Evolutionary conservation across 352 stramenopile species (phyloP).

Genomic region (Aphanomyces astaci): DNA sequence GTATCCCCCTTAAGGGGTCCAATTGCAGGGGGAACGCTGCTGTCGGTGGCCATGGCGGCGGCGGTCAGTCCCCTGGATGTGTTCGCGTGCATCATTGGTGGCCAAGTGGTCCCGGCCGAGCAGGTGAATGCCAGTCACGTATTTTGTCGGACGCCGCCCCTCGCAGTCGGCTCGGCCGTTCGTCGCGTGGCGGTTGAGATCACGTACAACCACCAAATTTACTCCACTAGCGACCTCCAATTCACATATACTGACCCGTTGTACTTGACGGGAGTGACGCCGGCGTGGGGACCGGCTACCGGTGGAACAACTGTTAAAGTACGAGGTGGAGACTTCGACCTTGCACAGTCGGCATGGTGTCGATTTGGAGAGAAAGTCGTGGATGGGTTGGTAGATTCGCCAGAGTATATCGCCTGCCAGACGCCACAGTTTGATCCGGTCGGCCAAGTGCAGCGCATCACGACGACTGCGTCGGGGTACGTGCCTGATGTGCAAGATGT

Average conservation of each 20-base stretch:
- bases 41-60: slow-evolving; percentile 35
- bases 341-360: slow-evolving; percentile 48
- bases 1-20: slow-evolving; percentile 40
- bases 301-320: slow-evolving; percentile 48
- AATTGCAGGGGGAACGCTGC: slow-evolving; percentile 41
- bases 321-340: slow-evolving; percentile 52
- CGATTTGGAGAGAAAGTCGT: slow-evolving; percentile 82
- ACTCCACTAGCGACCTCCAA: slow-evolving; percentile 38
- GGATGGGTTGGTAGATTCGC: slow-evolving; percentile 53
- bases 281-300: slow-evolving; percentile 51
- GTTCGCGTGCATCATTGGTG: slow-evolving; percentile 53
- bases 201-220: slow-evolving; percentile 50
- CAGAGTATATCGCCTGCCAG: slow-evolving; percentile 48
- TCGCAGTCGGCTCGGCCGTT: slow-evolving; percentile 22
- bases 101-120: slow-evolving; percentile 35
- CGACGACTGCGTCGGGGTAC: slow-evolving; percentile 36
- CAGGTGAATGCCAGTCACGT: slow-evolving; percentile 48
- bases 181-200: slow-evolving; percentile 37
- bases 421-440: slow-evolving; percentile 58
- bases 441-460: slow-evolving; percentile 75
- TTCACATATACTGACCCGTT: slow-evolving; percentile 46
- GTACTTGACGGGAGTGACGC: slow-evolving; percentile 49
- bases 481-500: slow-evolving; percentile 49
- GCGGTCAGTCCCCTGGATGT: slow-evolving; percentile 26
- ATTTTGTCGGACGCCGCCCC: slow-evolving; percentile 42